A percentile compares a stretch with the other conserved stretches of the same genome.
These are phyloP conservation scores for Pseudonitzschia delicatissima DNA, from an alignment of 108 stramenopile genomes.

Conservation along the genomic window DNA sequence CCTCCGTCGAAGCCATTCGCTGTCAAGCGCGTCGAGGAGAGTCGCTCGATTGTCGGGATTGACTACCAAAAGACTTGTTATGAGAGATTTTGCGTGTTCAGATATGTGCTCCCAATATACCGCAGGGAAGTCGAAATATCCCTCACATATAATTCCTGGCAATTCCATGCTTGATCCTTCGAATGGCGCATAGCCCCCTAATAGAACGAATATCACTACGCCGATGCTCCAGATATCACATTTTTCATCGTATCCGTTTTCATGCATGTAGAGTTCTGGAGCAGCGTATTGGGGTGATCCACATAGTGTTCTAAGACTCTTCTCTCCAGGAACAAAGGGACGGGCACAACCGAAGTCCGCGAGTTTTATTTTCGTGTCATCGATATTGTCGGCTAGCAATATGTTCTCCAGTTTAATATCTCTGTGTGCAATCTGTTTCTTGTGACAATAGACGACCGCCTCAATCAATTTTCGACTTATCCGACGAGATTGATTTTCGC, in stretches of 20 bases:
- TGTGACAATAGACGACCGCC: slow-evolving; percentile 61
- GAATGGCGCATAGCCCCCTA: slow-evolving; percentile 65
- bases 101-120: slow-evolving; percentile 49
- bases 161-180: slow-evolving; percentile 27
- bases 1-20: slow-evolving; percentile 35
- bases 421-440: slow-evolving; percentile 67
- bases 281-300: slow-evolving; percentile 81
- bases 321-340: slow-evolving; percentile 26
- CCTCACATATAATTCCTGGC: slow-evolving; percentile 23
- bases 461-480: slow-evolving; percentile 44
- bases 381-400: slow-evolving; percentile 41
- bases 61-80: slow-evolving; percentile 42
- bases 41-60: slow-evolving; percentile 37
- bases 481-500: slow-evolving; percentile 65
- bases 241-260: slow-evolving; percentile 52
- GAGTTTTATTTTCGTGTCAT: slow-evolving; percentile 73
- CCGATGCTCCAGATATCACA: slow-evolving; percentile 81
- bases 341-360: slow-evolving; percentile 89
- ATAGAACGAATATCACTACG: slow-evolving; percentile 68
- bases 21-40: slow-evolving; percentile 29
- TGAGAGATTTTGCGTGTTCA: slow-evolving; percentile 51
- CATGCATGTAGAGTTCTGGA: slow-evolving; percentile 61
- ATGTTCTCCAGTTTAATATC: slow-evolving; percentile 88
- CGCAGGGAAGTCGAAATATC: slow-evolving; percentile 35
- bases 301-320: slow-evolving; percentile 55